Percentiles rank a stretch among this genome's conserved stretches.
Conservation (phyloP, 2,329 filamentous ascomycete genomes). For the Penicillium concentricum region DNA sequence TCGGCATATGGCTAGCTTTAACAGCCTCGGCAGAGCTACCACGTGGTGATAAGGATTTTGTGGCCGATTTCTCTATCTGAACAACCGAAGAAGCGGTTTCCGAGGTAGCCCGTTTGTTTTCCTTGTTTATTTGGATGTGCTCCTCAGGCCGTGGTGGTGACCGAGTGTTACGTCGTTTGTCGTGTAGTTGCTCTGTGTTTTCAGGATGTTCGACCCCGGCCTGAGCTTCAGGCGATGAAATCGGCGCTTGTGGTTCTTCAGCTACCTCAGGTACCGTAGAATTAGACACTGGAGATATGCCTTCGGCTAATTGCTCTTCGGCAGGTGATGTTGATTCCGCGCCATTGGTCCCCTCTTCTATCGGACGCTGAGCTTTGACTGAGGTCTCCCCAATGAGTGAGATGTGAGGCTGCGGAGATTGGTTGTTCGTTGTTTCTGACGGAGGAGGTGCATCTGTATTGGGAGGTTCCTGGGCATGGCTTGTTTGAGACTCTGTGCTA, state of each 20-base stretch:
- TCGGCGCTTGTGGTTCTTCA: not conserved
- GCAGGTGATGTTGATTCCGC: not conserved
- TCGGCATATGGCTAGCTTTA: not conserved
- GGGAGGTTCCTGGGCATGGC: not conserved
- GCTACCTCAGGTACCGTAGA: not conserved
- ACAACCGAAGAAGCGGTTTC: not conserved
- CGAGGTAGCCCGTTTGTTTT: not conserved
- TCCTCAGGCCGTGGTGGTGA: constrained; percentile 6
- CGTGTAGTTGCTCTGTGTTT: not conserved
- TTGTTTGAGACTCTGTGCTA: not conserved
- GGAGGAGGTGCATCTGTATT: not conserved
- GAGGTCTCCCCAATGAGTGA: not conserved
- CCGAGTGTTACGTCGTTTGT: constrained; percentile 3
- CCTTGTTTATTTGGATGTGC: not conserved
- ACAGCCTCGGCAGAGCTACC: not conserved
- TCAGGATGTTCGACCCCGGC: not conserved
- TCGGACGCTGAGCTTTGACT: not conserved
- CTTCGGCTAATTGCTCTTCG: not conserved
- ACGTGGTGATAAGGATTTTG: not conserved
- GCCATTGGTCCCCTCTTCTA: not conserved
- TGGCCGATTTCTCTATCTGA: not conserved
- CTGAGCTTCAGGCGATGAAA: not conserved
- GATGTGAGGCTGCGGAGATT: not conserved
- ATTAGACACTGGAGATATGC: not conserved
- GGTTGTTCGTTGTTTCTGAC: not conserved